These are phyloP conservation scores for Blastobotrys parvus DNA, from an alignment of 805 yeast species.

Conservation along the genomic window DNA sequence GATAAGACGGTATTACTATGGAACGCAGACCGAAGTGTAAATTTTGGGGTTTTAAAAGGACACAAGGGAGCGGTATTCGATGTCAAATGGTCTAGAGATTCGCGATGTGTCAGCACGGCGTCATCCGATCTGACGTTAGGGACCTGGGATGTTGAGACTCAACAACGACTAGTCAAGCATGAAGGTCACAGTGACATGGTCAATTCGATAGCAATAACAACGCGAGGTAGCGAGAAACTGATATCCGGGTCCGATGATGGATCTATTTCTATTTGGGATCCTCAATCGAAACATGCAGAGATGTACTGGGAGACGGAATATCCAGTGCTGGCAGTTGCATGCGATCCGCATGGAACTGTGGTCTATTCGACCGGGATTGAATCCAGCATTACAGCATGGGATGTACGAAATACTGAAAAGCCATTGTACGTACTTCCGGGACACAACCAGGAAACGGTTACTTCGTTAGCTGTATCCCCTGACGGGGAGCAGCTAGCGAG, in stretches of 20 bases:
- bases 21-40: conserved; percentile 30
- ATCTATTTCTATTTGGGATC: conserved; percentile 53
- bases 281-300: conserved; percentile 41
- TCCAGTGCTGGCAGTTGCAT: conserved; percentile 51
- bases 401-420: conserved; percentile 36
- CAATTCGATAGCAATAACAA: conserved; percentile 42
- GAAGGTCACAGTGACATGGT: conserved; percentile 45
- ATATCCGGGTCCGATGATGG: conserved; percentile 67
- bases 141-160: conserved; percentile 54
- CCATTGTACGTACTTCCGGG: conserved; percentile 40
- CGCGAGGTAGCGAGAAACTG: conserved; percentile 26
- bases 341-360: conserved; percentile 33
- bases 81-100: conserved; percentile 46
- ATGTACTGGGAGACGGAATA: conserved; percentile 34
- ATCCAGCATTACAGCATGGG: conserved; percentile 52
- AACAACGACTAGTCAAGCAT: conserved; percentile 45
- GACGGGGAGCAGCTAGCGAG: conserved; percentile 43
- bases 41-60: conserved; percentile 42
- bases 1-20: conserved; percentile 39
- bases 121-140: conserved; percentile 58
- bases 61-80: conserved; percentile 62
- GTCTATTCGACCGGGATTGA: conserved; percentile 63
- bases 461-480: conserved; percentile 43
- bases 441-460: conserved; percentile 43
- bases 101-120: conserved; percentile 35